Evolutionary conservation across 2,329 filamentous ascomycete species (phyloP).

Genomic region (Apiospora phragmitis): DNA sequence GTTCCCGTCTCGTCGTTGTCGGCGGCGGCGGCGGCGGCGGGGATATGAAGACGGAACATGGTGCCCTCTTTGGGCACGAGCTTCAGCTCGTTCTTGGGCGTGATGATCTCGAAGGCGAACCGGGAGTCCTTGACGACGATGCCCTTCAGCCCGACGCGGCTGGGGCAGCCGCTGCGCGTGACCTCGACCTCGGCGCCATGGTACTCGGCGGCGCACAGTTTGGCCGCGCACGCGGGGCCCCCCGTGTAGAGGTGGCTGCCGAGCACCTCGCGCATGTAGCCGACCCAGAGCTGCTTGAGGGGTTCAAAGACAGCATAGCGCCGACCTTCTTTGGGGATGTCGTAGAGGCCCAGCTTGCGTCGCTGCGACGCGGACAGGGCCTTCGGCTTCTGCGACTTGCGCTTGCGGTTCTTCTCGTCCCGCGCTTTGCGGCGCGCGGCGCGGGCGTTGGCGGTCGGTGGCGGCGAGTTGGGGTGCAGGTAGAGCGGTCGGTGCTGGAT

Average conservation of each 20-base stretch:
- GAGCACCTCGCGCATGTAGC: conserved; percentile 82
- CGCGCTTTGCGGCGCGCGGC: conserved; percentile 50
- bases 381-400: conserved; percentile 52
- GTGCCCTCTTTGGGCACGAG: conserved; percentile 88
- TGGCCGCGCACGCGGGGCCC: conserved; percentile 63
- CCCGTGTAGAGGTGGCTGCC: conserved; percentile 59
- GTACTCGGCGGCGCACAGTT: conserved; percentile 83
- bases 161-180: conserved; percentile 76
- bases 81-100: conserved; percentile 68
- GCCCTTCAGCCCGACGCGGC: conserved; percentile 79
- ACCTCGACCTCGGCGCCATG: conserved; percentile 86
- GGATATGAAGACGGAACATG: conserved; percentile 76
- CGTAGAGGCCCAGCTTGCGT: conserved; percentile 70
- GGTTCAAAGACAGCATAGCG: conserved; percentile 77
- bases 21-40: conserved; percentile 28
- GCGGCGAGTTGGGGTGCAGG: conserved; percentile 74
- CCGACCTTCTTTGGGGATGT: conserved; percentile 67
- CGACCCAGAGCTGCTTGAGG: conserved; percentile 76
- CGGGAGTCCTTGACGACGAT: conserved; percentile 89
- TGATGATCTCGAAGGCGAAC: conserved; percentile 84
- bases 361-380: conserved; percentile 82
- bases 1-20: not conserved
- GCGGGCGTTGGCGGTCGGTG: conserved; percentile 57
- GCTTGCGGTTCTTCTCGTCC: conserved; percentile 45
- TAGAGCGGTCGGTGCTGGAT: conserved; percentile 80